Evolutionary conservation across 1,284 basidiomycete species (phyloP).

Genomic region (Fomitopsis pinicola): DNA sequence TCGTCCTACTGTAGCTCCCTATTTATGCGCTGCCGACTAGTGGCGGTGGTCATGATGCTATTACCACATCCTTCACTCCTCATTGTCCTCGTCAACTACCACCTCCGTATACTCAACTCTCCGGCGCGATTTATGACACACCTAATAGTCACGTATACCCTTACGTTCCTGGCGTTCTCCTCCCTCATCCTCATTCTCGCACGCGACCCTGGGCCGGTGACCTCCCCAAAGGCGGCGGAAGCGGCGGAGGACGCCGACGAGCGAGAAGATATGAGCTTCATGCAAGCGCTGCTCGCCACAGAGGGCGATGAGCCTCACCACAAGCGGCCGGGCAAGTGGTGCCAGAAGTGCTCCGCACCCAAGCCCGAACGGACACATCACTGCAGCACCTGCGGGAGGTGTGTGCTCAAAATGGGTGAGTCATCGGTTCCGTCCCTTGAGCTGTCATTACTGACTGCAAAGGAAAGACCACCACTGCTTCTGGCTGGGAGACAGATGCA

Average conservation of each 20-base stretch:
- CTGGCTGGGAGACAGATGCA: conserved; percentile 78
- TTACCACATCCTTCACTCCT: conserved; percentile 71
- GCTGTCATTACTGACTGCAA: background rate
- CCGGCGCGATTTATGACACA: conserved; percentile 48
- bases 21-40: conserved; percentile 28
- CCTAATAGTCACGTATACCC: conserved; percentile 50
- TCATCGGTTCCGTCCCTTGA: conserved; percentile 4
- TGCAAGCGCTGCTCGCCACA: conserved; percentile 52
- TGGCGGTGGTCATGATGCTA: conserved; percentile 53
- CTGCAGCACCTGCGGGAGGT: conserved; percentile 55
- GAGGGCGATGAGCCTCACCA: conserved; percentile 41
- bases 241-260: conserved; percentile 26
- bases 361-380: conserved; percentile 87
- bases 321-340: conserved; percentile 58
- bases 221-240: conserved; percentile 25
- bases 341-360: conserved; percentile 69
- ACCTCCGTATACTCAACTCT: conserved; percentile 49
- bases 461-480: conserved; percentile 84
- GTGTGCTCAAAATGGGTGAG: conserved; percentile 84
- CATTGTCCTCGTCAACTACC: conserved; percentile 60
- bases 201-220: conserved; percentile 71
- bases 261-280: conserved; percentile 48
- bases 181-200: conserved; percentile 68
- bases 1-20: background rate
- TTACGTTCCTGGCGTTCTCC: conserved; percentile 63